A percentile compares a stretch with the other conserved stretches of the same genome.
Conservation (phyloP, 495 filamentous ascomycete species). For the Paragyromitra xinjiangensis region DNA sequence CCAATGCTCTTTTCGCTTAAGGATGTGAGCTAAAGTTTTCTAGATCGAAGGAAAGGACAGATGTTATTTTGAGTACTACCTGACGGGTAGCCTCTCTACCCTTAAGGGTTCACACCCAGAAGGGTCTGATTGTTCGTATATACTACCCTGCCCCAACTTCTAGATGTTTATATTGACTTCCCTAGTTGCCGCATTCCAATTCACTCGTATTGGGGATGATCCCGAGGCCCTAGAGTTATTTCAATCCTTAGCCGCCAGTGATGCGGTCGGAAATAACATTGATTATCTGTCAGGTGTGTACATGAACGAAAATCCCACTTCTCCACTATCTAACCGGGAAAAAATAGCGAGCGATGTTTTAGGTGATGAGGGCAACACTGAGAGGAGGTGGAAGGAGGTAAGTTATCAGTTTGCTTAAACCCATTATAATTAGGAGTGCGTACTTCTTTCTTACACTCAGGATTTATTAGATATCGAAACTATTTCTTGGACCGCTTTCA, state of each 20-base stretch:
- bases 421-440: background rate
- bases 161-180: background rate
- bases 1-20: background rate
- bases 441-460: background rate
- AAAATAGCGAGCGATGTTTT: background rate
- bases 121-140: constrained; percentile 10
- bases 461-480: background rate
- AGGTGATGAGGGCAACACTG: background rate
- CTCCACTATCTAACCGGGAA: background rate
- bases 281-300: constrained; percentile 11
- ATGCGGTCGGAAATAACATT: background rate
- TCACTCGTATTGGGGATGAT: background rate
- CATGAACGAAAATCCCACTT: background rate
- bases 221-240: background rate
- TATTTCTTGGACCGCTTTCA: constrained; percentile 5
- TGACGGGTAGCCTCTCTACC: background rate
- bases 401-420: background rate
- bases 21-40: background rate
- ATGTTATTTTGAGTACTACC: too few relatives aligned
- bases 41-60: background rate
- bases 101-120: background rate
- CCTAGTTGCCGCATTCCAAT: constrained; percentile 7
- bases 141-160: background rate
- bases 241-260: background rate
- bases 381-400: background rate